Base-by-base conservation (phyloP, 257 asterid genomes). In the Hygrophila difformis region DNA sequence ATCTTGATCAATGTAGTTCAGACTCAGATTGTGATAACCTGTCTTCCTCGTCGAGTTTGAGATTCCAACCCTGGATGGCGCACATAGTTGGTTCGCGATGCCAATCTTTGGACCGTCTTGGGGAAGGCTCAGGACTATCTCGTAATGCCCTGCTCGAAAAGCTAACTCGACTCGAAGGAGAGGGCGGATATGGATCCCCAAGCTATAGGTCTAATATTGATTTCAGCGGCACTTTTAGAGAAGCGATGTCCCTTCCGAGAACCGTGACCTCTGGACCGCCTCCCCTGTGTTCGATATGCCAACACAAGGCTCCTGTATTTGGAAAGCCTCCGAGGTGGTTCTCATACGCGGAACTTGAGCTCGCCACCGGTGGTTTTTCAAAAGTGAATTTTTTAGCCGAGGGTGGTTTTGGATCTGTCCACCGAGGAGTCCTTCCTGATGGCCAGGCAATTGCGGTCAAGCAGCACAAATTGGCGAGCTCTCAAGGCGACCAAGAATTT, bases 371-470 rank as follows among this genome's bases (percentile, higher is more conserved):
- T 29, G 83, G 87, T 33, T 88, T 88, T 51, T 81, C 82, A 22
- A 48, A 62, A 64, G 77, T 65, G 26, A 84, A 84, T 58, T 88
- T 84, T 39, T 67, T 88, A 61, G 97, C 97, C 4, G 95, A 84
- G 62, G 95, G 97, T 12, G 95, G 95, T 39, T 81, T 84, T 48
- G 97, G 95, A 55, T 84, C 83, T 37, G 97, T 88, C 12, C 80
- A 88, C 49, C 88, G 86, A 1, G 95, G 95, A 47, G 67, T 64
- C 20, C 65, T 88, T 41, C 69, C 66, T 1, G 93, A 76, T 62
- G 89, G 95, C 12, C 91, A 61, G 60, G 76, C 74, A 18, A 60
- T 88, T 57, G 95, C 97, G 46, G 94, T 84, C 16, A 81, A 84
- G 79, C 94, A 81, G 46, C 77, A 84, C 59, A 84, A 77, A 48